phyloP scores from a whole-genome alignment of 306 rosid species.

The Castanea crenata region DNA sequence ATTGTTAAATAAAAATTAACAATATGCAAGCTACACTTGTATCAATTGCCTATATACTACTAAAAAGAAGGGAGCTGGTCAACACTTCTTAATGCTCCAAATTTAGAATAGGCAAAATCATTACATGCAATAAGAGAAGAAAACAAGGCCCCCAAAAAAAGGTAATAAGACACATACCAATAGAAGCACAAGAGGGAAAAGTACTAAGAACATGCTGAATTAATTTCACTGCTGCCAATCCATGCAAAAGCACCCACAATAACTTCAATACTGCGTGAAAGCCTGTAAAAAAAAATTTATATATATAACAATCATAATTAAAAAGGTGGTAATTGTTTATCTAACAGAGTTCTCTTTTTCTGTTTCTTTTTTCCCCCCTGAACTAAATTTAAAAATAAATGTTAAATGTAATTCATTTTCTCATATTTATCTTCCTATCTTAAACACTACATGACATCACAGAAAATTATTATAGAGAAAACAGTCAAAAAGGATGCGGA shows the following conservation, averaged over 20 bases:
- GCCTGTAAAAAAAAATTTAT: constrained; percentile 33
- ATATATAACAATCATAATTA: not conserved
- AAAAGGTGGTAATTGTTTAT: constrained; percentile 1
- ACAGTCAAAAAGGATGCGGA: not conserved
- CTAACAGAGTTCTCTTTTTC: not conserved
- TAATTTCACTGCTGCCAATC: constrained; percentile 71
- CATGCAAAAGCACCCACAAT: constrained; percentile 78
- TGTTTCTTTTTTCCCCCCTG: not conserved
- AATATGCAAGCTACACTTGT: not conserved
- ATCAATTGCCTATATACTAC: not conserved
- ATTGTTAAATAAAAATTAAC: not conserved
- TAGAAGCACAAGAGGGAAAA: constrained; percentile 90
- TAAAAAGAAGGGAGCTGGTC: not conserved
- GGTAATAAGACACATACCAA: constrained; percentile 49
- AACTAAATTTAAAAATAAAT: not conserved
- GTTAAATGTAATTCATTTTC: not conserved
- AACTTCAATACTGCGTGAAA: constrained; percentile 48
- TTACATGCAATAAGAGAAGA: not conserved
- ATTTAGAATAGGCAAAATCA: not conserved
- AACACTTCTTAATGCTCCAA: not conserved
- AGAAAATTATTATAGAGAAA: not conserved
- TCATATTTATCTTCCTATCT: not conserved
- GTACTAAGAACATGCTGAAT: constrained; percentile 67
- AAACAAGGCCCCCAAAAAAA: not conserved
- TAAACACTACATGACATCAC: not conserved